These are phyloP conservation scores for Amanita rimosa DNA, from an alignment of 768 basidiomycete genomes.

Conservation along the genomic window DNA sequence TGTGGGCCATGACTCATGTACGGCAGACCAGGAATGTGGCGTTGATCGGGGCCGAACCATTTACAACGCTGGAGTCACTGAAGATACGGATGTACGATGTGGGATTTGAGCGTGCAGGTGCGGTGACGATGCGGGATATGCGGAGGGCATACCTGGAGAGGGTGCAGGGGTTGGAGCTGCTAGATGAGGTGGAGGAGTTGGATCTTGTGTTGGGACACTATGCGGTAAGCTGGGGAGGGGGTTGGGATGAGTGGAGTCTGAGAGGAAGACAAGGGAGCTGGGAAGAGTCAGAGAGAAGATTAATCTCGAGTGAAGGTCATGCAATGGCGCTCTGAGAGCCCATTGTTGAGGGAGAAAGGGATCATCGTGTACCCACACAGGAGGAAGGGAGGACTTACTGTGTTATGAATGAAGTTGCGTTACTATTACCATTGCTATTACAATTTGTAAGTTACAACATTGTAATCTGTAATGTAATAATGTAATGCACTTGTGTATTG, in stretches of 20 bases:
- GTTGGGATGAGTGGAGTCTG: conserved; percentile 26
- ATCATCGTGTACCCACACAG: too few species aligned
- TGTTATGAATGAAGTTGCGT: too few species aligned
- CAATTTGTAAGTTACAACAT: too few species aligned
- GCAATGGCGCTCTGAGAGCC: conserved; percentile 1
- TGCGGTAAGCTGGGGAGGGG: conserved; percentile 65
- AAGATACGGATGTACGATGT: conserved; percentile 44
- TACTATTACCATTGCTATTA: too few species aligned
- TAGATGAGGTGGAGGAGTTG: conserved; percentile 93
- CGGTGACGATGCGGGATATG: conserved; percentile 62
- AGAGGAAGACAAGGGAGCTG: too few species aligned
- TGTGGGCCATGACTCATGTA: neutral
- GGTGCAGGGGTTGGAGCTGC: conserved; percentile 69
- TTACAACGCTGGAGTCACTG: conserved; percentile 44
- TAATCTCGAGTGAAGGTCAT: conserved; percentile 1
- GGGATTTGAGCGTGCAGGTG: conserved; percentile 44
- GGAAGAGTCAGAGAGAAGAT: conserved; percentile 8
- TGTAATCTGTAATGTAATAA: too few species aligned
- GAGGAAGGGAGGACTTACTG: too few species aligned
- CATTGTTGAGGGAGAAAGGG: neutral
- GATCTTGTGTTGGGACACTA: conserved; percentile 87
- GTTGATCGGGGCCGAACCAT: conserved; percentile 64
- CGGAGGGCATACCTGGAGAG: conserved; percentile 44
- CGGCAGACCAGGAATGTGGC: conserved; percentile 39
- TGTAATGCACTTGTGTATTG: too few species aligned